Base-by-base conservation (phyloP, 768 basidiomycete species). In the Tulasnella sp. region DNA sequence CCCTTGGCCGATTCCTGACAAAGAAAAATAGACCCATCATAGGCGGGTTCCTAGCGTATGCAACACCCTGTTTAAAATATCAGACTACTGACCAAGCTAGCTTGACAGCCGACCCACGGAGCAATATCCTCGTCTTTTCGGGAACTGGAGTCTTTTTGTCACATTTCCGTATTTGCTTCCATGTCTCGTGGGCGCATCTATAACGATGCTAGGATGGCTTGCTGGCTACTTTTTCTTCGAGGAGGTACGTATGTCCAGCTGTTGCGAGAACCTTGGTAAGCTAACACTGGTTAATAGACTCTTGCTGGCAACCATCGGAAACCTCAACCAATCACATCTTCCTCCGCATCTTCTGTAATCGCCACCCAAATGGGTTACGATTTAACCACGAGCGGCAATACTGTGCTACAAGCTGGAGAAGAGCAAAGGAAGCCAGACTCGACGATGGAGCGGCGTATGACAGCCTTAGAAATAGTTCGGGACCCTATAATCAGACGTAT, bases 41-140 rank as follows among this genome's bases (percentile, higher is more conserved):
- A 19, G 79, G 79, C 25, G 79, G 79, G 2, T 78, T 79, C 68
- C 75, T 79, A 6, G 74, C 75, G 75, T 76, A 64, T 68, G 25
- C 38, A 11, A n/a, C 42, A 19, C 31, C 19, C 67, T 71, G 29
- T 64, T 38, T 40, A 8, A 9, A 7, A 12, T 5, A 64, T 19
- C 58, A 34, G 0, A 1, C 37, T 45, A 67, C 38, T 36, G 19
- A 68, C 67, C 31, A 71, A 69, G 25, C 58, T 31, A 25, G 22
- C 1, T 8, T 9, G 22, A 25, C 64, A 75, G 73, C 4, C 49
- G 64, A 34, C 73, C 73, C 25, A 52, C 52, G 34, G 52, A 64
- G 15, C 45, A 67, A 34, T 58, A 36, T 39, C 73, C 73, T 4
- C 29, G 73, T n/a, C 7, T 75, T 52, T 75, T 75, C 64, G 73